Base-by-base conservation (phyloP, 306 rosid genomes). In the Castanea sativa region DNA sequence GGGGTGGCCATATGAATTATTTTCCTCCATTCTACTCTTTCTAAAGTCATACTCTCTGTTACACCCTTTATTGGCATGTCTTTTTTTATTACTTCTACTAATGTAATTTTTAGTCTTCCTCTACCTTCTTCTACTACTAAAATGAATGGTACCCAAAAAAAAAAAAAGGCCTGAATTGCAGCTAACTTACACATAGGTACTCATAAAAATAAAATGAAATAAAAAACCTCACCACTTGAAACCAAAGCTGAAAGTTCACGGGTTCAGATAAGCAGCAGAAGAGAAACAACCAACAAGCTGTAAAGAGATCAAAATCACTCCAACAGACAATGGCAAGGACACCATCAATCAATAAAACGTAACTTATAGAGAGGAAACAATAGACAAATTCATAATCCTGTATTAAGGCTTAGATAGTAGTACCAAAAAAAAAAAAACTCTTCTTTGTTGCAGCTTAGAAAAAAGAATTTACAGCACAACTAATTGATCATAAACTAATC, bases 241-340 rank as follows among this genome's bases (percentile, higher is more conserved):
- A 52, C 21, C 57, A 64, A 73, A 73, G 59, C 69, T 65, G 58
- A 57, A 69, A 56, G 73, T 70, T 81, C 80, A 69, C 76, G 76
- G 84, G 80, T 45, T 33, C 35, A 49, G 70, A 57, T 69, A 21
- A 57, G 43, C 70, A 56, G 57, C 55, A 21, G 64, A 30, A 55
- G 55, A 76, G 18, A 38, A 12, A 61, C 33, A 61, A 10, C 57
- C 53, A 32, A 32, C 72, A 45, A 30, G 55, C 70, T 19, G 52
- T 71, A 53, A 45, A 55, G 14, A 58, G 25, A 12, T 69, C 32
- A 45, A 56, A 75, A 58, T 58, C 32, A 61, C 55, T 43, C 30
- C 20, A 41, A 32, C 72, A 12, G 35, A 49, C n/a, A 75, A 70
- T 70, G 57, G 32, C 29, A 69, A 75, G 23, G 69, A 58, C 32